Percentiles rank a stretch among this genome's conserved stretches.
These are phyloP conservation scores for Colletotrichum sp. DNA, from an alignment of 2,329 filamentous ascomycete genomes.

Conservation along the genomic window DNA sequence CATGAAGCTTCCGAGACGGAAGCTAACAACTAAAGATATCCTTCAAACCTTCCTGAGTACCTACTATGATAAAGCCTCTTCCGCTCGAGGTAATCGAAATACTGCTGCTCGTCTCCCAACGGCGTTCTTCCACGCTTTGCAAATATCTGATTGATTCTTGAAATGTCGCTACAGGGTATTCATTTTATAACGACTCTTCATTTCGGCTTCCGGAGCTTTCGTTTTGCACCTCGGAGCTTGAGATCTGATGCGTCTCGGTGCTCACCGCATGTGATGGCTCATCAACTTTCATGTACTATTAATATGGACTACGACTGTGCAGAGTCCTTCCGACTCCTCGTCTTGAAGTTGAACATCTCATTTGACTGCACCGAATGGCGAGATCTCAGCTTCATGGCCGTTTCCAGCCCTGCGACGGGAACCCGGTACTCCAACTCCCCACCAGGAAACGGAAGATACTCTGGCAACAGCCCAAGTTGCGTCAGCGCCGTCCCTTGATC, in stretches of 20 bases:
- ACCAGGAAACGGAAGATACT: constrained; percentile 66
- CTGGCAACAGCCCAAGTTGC: constrained; percentile 58
- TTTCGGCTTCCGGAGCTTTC: too few relatives aligned
- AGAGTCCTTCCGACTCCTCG: background rate
- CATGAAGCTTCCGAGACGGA: too few relatives aligned
- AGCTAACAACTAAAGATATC: too few relatives aligned
- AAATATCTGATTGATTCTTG: too few relatives aligned
- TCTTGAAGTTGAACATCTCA: constrained; percentile 29
- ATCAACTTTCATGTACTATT: background rate
- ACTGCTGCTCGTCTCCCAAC: too few relatives aligned
- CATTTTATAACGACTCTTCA: fast-evolving
- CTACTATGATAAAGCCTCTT: fast-evolving
- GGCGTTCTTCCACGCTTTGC: too few relatives aligned
- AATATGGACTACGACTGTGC: background rate
- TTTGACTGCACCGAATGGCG: constrained; percentile 33
- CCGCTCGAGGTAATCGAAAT: too few relatives aligned
- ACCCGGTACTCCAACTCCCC: constrained; percentile 30
- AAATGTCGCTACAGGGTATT: too few relatives aligned
- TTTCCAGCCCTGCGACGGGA: constrained; percentile 33
- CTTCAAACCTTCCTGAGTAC: too few relatives aligned
- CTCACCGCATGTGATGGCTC: background rate
- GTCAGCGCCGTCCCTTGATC: constrained; percentile 69
- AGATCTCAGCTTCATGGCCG: constrained; percentile 34
- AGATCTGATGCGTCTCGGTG: too few relatives aligned
- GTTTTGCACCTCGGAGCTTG: too few relatives aligned